Evolutionary conservation across 345 rosid genomes (phyloP), one percentile per base, ranked within the genome.

Genomic region (Moricandia moricandioides): DNA sequence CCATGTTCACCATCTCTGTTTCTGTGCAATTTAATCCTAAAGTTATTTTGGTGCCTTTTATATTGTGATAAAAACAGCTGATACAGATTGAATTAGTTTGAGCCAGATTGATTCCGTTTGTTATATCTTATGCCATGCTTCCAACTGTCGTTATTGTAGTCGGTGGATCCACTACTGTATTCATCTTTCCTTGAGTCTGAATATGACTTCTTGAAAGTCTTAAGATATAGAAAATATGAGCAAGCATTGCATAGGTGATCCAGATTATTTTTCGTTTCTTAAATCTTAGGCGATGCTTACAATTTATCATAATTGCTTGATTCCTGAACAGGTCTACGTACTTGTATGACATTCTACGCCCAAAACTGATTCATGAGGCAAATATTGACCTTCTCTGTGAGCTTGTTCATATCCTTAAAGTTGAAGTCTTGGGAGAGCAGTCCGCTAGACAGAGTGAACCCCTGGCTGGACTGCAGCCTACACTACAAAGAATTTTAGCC

Each of bases 381-480:
- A 89, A 83, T 81, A 85, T 95, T 40, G 97, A 92, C 85, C 87
- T 86, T 75, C 99, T 92, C 1, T 92, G 99, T 81, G 99, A 95
- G 72, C 92, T 95, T 78, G 93, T 90, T 74, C 93, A 95, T 76
- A 90, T 95, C 81, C 96, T 89, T 63, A 90, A 92, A 86, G 87
- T 95, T 76, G 96, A 95, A 90, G 96, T 92, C 80, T 70, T 92
- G 79, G 93, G 97, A 59, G 97, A 95, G 77, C 97, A 92, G 82
- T 79, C 86, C 47, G 84, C 82, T 71, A 89, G 96, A 78, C 85
- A 88, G 70, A 86, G 88, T 69, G 97, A 90, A 73, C 82, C 92
- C 34, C 77, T 95, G 67, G 93, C 96, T 33, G 97, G 99, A 63
- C 71, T 95, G 72, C 88, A 85, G 57, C 97, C 99, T 65, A 95